phyloP scores from a whole-genome alignment of 371 early-diverging fungal genomes.

The Mortierella polycephala region DNA sequence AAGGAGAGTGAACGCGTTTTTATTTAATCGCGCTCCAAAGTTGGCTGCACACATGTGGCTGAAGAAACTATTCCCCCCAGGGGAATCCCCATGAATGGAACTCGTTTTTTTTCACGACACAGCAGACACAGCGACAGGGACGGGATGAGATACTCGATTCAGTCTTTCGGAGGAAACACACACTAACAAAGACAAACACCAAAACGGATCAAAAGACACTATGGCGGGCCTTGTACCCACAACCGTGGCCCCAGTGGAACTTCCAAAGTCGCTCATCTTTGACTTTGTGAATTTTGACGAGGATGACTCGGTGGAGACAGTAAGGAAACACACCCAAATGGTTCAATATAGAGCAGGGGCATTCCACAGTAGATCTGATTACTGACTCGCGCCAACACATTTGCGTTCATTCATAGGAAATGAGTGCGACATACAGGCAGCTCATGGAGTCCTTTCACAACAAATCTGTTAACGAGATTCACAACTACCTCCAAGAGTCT shows the following conservation, averaged over 20 bases:
- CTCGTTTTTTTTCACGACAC: too few relatives aligned
- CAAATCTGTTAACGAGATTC: slow-evolving; percentile 71
- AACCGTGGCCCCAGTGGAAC: slow-evolving; percentile 38
- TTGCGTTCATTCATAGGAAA: slow-evolving; percentile 58
- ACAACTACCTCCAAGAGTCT: slow-evolving; percentile 71
- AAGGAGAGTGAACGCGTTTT: too few relatives aligned
- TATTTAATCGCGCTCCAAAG: too few relatives aligned
- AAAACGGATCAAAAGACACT: too few relatives aligned
- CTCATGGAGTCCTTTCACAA: slow-evolving; percentile 59
- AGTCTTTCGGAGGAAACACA: not conserved
- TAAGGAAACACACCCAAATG: slow-evolving; percentile 20
- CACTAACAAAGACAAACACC: not conserved
- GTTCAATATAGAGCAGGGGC: too few relatives aligned
- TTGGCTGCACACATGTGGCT: too few relatives aligned
- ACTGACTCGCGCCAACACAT: not conserved
- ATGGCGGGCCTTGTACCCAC: not conserved
- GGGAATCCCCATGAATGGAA: too few relatives aligned
- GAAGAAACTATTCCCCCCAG: too few relatives aligned
- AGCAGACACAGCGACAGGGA: too few relatives aligned
- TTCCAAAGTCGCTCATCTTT: slow-evolving; percentile 57
- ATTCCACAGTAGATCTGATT: too few relatives aligned
- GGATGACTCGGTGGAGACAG: slow-evolving; percentile 57
- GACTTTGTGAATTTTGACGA: slow-evolving; percentile 55
- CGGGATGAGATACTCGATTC: too few relatives aligned
- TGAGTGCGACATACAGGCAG: slow-evolving; percentile 57